Percentiles rank a stretch among this genome's conserved stretches.
Evolutionary conservation across 805 yeast species (phyloP).

Genomic region (Zygosaccharomyces lentus): DNA sequence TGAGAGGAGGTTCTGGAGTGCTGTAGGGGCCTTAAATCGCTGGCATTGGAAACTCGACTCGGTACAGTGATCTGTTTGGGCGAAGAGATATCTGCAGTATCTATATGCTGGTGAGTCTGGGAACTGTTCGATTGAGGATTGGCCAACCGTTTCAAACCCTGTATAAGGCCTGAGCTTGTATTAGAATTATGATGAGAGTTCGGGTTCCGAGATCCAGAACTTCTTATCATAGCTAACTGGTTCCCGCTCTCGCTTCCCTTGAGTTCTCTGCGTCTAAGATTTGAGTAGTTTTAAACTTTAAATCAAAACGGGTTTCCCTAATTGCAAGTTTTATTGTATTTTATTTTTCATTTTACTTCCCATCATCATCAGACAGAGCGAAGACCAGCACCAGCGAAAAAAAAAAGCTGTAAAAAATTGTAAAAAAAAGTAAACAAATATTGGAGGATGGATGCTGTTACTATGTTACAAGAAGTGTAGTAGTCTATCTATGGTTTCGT

Average conservation of each 20-base stretch:
- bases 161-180: slow-evolving; percentile 21
- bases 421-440: slow-evolving; percentile 3
- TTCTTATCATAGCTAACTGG: slow-evolving; percentile 11
- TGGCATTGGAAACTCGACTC: slow-evolving; percentile 16
- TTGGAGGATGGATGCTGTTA: not conserved
- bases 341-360: not conserved
- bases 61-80: slow-evolving; percentile 20
- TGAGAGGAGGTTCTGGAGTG: slow-evolving; percentile 23
- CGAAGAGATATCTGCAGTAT: slow-evolving; percentile 19
- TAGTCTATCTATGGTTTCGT: not conserved
- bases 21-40: slow-evolving; percentile 24
- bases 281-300: slow-evolving; percentile 1
- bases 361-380: not conserved
- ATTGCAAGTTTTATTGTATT: slow-evolving; percentile 2
- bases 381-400: not conserved
- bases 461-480: not conserved
- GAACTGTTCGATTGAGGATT: slow-evolving; percentile 8
- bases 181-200: slow-evolving; percentile 8
- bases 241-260: slow-evolving; percentile 1
- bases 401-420: not conserved
- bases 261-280: not conserved
- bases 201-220: slow-evolving; percentile 14
- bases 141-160: slow-evolving; percentile 29
- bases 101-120: slow-evolving; percentile 9
- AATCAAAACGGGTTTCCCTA: slow-evolving; percentile 1